Base-by-base conservation (phyloP, 2,329 filamentous ascomycete genomes). In the Bipolaris zeicola region DNA sequence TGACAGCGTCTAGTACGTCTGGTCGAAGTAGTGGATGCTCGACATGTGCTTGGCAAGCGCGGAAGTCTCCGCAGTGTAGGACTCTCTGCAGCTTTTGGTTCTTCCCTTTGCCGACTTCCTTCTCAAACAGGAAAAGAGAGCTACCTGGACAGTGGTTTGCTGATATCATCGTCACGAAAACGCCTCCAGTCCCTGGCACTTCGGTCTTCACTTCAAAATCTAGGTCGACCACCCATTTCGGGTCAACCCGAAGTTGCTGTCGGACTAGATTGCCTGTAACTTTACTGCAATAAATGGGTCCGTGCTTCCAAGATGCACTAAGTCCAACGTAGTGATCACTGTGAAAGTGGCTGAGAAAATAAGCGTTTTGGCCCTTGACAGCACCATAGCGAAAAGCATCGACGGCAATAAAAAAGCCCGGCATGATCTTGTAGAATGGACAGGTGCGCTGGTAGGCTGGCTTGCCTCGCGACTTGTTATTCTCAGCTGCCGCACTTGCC, bases 371-470 rank as follows among this genome's bases (percentile, higher is more conserved):
- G 0, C 92, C 93, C 71, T 96, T 85, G 0, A 99, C 91, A 3
- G 93, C 92, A 2, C 95, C 95, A 70, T 98, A 99, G 18, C 94
- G 87, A 70, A 99, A 96, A 0, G 95, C 95, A 76, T 99, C 95
- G 0, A 99, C 95, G 55, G 92, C 96, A 50, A 98, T 96, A 62
- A 85, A 91, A 68, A 97, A 89, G 0, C 92, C 92, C 0, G 94
- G 93, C 78, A 99, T 88, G 62, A 98, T 97, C 76, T 99, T 99
- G 81, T 99, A 99, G 69, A 99, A 99, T 0, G 95, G 95, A 70
- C 95, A 99, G 0, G 92, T 97, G 46, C 95, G 86, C 69, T 94
- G 85, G 68, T 94, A 95, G 0, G 93, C 89, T 16, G 90, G 91
- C 71, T 92, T 95, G 20, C 95, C 94, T 38, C 91, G 85, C 2